Evolutionary conservation across 257 asterid species (phyloP).

Genomic region (Fraxinus americana): DNA sequence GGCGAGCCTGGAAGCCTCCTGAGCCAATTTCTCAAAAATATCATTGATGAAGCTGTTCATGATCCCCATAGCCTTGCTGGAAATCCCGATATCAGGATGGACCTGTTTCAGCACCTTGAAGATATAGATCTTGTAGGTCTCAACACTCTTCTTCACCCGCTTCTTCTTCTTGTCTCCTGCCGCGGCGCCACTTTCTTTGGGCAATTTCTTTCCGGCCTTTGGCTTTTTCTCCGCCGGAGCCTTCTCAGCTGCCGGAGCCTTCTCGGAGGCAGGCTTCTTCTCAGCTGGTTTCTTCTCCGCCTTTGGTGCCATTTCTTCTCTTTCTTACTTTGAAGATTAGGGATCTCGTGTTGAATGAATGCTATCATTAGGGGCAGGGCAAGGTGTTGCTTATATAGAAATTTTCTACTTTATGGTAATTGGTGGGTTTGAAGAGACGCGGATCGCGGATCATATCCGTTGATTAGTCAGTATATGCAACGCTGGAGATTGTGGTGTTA

Average conservation of each 20-base stretch:
- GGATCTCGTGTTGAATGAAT: too few species aligned
- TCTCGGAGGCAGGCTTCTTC: not conserved
- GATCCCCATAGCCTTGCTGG: not conserved
- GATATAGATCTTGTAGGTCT: not conserved
- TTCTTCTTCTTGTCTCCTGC: constrained; percentile 2
- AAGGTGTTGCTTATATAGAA: not conserved
- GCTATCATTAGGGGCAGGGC: too few species aligned
- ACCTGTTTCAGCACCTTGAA: constrained; percentile 1
- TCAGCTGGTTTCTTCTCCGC: not conserved
- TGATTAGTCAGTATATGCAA: not conserved
- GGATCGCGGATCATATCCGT: not conserved
- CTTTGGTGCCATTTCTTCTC: not conserved
- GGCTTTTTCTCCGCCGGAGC: not conserved
- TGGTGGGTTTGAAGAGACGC: not conserved
- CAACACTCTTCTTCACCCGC: not conserved
- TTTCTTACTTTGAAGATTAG: not conserved
- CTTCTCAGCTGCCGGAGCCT: not conserved
- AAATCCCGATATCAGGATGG: constrained; percentile 1
- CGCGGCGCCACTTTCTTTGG: not conserved
- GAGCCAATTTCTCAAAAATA: not conserved
- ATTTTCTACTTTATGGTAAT: not conserved
- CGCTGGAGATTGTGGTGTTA: not conserved
- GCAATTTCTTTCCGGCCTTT: not conserved
- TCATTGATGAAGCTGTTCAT: not conserved
- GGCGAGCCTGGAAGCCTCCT: not conserved